Evolutionary conservation across 257 asterid genomes (phyloP).

Genomic region (Przewalskia tangutica): DNA sequence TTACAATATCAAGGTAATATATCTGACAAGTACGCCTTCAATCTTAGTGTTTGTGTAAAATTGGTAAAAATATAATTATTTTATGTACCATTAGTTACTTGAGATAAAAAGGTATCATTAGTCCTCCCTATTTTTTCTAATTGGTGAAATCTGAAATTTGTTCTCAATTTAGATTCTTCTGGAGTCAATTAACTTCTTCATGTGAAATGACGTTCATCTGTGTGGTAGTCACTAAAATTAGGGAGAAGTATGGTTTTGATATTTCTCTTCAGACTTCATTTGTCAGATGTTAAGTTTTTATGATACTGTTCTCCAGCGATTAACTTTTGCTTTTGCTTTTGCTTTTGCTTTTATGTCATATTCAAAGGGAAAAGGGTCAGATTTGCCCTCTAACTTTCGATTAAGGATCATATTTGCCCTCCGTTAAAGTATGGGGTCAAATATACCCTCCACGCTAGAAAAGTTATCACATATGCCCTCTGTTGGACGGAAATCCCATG

Average conservation of each 20-base stretch:
- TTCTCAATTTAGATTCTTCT: background rate
- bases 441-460: no score
- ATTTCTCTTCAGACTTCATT: background rate
- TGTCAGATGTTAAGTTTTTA: background rate
- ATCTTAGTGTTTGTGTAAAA: background rate
- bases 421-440: no score
- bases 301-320: background rate
- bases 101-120: background rate
- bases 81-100: background rate
- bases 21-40: background rate
- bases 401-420: no score
- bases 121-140: background rate
- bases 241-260: background rate
- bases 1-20: conserved; percentile 73
- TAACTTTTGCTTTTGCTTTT: background rate
- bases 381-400: no score
- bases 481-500: no score
- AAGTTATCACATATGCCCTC: no score
- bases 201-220: background rate
- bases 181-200: background rate
- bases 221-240: background rate
- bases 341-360: no score
- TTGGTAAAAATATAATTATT: background rate
- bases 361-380: no score
- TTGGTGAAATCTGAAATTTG: background rate